Base-by-base conservation (phyloP, 2,329 filamentous ascomycete genomes). In the Shiraia sp. region DNA sequence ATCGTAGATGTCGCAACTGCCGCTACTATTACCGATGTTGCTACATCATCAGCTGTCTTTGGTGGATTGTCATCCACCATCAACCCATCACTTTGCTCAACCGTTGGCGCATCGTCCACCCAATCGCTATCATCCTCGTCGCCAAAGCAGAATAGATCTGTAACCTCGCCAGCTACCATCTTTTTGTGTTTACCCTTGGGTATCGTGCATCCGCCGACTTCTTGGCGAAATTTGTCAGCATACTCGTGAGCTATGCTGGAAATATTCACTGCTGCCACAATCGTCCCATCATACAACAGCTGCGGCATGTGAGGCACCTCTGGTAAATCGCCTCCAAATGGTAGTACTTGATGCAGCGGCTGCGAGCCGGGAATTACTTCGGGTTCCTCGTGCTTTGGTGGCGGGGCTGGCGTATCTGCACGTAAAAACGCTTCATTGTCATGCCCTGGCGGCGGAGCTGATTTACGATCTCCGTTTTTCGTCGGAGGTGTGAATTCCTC, bases 141-240 rank as follows among this genome's bases (percentile, higher is more conserved):
- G 17, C 68, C 63, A 35, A 74, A 70, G 57, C 87, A 91, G 63
- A 91, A 91, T 34, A 90, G 67, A 60, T 88, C 84, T 22, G 72
- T 69, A 1, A 80, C 75, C 27, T 71, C 72, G 17, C 68, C 65
- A n/a, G 69, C 53, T 23, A 61, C 30, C 46, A 59, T 35, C 59
- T 61, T 55, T 36, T 62, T 57, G 53, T 66, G 57, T 52, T 59
- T 64, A 4, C 58, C 59, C 41, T 57, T 62, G 17, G 61, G 61
- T 7, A 70, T 65, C 16, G 65, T 63, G 57, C 90, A 95, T 1
- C 79, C 80, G n/a, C 90, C 90, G 10, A 89, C 77, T 3, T 80
- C 72, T 36, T 70, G 67, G 30, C 83, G 79, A 60, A 93, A 92
- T 10, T 73, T 58, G 0, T 69, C 59, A 4, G 79, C 72, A 57